phyloP scores from a whole-genome alignment of 192 early-diverging fungal genomes.

The Tieghemiomyces parasiticus region DNA sequence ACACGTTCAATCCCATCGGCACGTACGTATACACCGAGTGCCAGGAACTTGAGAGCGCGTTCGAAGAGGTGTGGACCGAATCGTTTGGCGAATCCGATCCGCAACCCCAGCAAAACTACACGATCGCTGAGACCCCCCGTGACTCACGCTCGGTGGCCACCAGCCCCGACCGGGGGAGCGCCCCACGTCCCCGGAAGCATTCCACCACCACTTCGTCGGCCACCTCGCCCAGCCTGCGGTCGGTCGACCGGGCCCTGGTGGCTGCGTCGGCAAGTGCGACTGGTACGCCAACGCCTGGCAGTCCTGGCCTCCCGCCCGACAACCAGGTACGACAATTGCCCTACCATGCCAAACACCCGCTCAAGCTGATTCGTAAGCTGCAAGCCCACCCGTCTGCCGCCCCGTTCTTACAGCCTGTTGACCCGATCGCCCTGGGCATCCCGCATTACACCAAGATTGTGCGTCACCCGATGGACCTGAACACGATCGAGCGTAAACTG shows the following conservation, averaged over 20 bases:
- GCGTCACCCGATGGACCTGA: constrained; percentile 35
- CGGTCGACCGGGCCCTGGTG: constrained; percentile 5
- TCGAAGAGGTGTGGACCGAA: constrained; percentile 30
- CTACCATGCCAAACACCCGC: constrained; percentile 12
- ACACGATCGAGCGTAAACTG: constrained; percentile 36
- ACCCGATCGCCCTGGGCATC: constrained; percentile 36
- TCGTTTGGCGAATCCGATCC: constrained; percentile 6
- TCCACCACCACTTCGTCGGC: too few relatives aligned
- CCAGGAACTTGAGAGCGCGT: constrained; percentile 31
- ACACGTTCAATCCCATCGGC: constrained; percentile 49
- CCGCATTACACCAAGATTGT: constrained; percentile 43
- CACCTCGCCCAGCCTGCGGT: constrained; percentile 6
- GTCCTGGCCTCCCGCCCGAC: constrained; percentile 20
- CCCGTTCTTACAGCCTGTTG: constrained; percentile 53
- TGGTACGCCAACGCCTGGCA: constrained; percentile 11
- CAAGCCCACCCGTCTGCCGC: constrained; percentile 36
- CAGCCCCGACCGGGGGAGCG: constrained; percentile 18
- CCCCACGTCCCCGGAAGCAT: too few relatives aligned
- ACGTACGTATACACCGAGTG: constrained; percentile 51
- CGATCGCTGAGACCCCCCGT: neutral
- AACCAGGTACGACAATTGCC: constrained; percentile 11
- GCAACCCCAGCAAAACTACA: constrained; percentile 5
- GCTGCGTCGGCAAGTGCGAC: constrained; percentile 2
- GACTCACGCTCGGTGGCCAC: neutral
- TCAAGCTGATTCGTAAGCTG: constrained; percentile 25